These are phyloP conservation scores for Fusarium pilosicola DNA, from an alignment of 2,329 filamentous ascomycete genomes.

Conservation along the genomic window DNA sequence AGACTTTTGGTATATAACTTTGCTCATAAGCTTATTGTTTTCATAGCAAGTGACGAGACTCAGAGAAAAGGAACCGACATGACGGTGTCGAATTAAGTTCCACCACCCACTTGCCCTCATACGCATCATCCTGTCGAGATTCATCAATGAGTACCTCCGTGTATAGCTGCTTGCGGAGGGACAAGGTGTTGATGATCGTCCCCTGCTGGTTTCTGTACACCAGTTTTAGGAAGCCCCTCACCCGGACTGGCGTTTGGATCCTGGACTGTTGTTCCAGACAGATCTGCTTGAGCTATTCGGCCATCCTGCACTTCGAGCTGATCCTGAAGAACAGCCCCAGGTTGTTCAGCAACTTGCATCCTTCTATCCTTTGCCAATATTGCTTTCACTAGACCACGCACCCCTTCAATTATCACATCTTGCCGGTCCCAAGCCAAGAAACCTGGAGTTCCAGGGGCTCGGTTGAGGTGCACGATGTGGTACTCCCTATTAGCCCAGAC, in stretches of 20 bases:
- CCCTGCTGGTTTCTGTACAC: constrained; percentile 7
- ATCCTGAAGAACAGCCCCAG: constrained; percentile 46
- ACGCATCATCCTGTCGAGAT: background rate
- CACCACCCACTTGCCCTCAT: background rate
- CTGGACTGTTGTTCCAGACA: constrained; percentile 44
- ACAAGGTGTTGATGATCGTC: constrained; percentile 22
- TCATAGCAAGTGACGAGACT: constrained; percentile 8
- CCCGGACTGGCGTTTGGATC: constrained; percentile 19
- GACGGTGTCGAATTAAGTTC: constrained; percentile 24
- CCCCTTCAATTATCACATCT: constrained; percentile 56
- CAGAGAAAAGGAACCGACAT: background rate
- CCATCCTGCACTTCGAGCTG: constrained; percentile 46
- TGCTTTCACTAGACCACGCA: constrained; percentile 53
- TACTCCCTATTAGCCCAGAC: constrained; percentile 59
- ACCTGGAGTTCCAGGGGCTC: constrained; percentile 53
- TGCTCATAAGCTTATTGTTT: background rate
- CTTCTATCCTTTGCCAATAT: constrained; percentile 52
- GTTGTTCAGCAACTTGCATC: constrained; percentile 45
- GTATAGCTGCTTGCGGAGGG: constrained; percentile 12
- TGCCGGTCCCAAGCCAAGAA: constrained; percentile 61
- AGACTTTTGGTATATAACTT: background rate
- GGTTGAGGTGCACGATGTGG: constrained; percentile 54
- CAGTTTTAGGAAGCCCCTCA: constrained; percentile 12
- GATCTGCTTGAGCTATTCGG: constrained; percentile 34
- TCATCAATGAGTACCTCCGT: constrained; percentile 12